These are phyloP conservation scores for Iris pallida DNA, from an alignment of 116 monocot species.

Conservation along the genomic window DNA sequence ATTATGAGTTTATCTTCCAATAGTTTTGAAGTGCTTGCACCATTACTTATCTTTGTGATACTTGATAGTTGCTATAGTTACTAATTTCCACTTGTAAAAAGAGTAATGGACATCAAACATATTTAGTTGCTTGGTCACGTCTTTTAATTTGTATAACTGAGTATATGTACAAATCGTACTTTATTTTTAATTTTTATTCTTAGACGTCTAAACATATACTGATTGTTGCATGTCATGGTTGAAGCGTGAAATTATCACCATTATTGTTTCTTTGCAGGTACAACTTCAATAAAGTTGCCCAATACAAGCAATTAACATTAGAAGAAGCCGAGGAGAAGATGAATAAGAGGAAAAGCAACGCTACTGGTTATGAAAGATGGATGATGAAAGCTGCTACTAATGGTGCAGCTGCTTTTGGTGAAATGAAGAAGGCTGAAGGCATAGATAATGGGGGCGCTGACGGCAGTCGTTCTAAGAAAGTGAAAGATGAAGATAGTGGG, in stretches of 20 bases:
- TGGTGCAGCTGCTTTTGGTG: slow-evolving; percentile 98
- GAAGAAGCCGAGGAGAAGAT: slow-evolving; percentile 99
- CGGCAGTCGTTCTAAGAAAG: slow-evolving; percentile 49
- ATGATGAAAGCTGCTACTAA: slow-evolving; percentile 98
- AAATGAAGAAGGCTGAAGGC: slow-evolving; percentile 41
- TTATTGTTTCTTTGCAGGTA: slow-evolving; percentile 50
- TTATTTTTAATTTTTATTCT: neutral
- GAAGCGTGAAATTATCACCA: neutral
- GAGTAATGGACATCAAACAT: too few relatives aligned
- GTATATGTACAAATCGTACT: neutral
- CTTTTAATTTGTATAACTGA: neutral
- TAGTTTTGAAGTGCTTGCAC: neutral
- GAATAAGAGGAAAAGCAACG: slow-evolving; percentile 85
- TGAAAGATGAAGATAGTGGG: slow-evolving; percentile 60
- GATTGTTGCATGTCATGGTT: neutral
- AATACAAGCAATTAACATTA: slow-evolving; percentile 94
- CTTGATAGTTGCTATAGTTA: neutral
- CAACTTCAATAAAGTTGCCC: slow-evolving; percentile 94
- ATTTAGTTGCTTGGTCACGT: slow-evolving; percentile 1
- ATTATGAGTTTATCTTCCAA: neutral
- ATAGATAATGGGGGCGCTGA: slow-evolving; percentile 23
- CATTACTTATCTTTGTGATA: neutral
- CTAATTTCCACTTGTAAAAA: too few relatives aligned
- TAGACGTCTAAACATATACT: neutral
- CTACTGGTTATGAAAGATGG: slow-evolving; percentile 98